Evolutionary conservation across 106 monocot species (phyloP), one percentile per base, ranked within the genome.

Genomic region (Dioscorea alata): DNA sequence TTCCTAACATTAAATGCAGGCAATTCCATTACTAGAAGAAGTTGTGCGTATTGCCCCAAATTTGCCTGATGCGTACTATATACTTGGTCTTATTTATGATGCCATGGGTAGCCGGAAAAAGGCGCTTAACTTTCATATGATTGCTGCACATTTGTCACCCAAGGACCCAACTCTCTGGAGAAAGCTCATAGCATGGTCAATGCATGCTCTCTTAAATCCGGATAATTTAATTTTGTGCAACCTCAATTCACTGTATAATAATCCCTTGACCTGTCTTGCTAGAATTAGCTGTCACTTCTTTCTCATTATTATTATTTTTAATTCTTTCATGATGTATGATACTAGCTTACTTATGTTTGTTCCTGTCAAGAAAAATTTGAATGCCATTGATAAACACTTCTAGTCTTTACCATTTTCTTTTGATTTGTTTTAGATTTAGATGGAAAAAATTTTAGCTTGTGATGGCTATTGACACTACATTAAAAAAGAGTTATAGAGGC

Each of bases 151-250:
- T 77, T 61, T 93, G 57, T 61, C 84, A 19, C 89, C 92, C 33
- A 99, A 99, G 77, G 93, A 99, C 81, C 69, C 83, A 66, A 81
- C 84, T 78, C 63, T 99, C 15, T 99, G 99, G 99, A 89, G 83
- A 68, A 83, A 87, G 70, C 99, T 99, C 63, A 63, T 99, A 62
- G 67, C 78, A 9, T 93, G 89, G 99, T 92, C 99, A 51, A 93
- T 90, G 84, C 85, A 71, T 80, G 85, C 50, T 68, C 50, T 63
- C 66, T 53, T 76, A 23, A 3, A 31, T 24, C 16, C 33, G 19
- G 42, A 42, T 5, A 42, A 59, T 59, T 35, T 32, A 8, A 1
- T 7, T 13, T 54, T 19, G 18, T 54, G 19, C 54, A 54, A 18
- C 5, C 54, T 18, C 54, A 54, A 19, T 18, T 13, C 48, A 34